Evolutionary conservation across 2,329 filamentous ascomycete genomes (phyloP).

Genomic region (Exophiala phaeomuriformis): DNA sequence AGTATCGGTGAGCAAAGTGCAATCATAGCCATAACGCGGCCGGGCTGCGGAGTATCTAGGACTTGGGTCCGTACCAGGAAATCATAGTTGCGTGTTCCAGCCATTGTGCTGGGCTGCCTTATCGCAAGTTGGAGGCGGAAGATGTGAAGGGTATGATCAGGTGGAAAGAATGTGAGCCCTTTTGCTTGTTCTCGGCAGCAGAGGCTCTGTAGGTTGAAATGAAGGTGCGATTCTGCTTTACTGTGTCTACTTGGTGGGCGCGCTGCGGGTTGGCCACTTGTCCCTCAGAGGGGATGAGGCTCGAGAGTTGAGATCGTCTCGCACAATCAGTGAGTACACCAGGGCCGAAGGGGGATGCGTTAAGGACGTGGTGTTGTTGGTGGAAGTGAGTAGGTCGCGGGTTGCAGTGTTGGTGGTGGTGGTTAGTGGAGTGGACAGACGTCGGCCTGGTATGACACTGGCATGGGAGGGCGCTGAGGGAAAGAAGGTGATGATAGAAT

Average conservation of each 20-base stretch:
- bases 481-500: not conserved
- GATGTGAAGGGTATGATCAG: not conserved
- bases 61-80: slow-evolving; percentile 65
- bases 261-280: slow-evolving; percentile 1
- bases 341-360: not conserved
- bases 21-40: not conserved
- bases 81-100: slow-evolving; percentile 97
- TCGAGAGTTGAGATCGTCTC: not conserved
- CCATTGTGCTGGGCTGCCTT: slow-evolving; percentile 52
- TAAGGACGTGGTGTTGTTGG: not conserved
- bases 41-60: too few species aligned
- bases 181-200: not conserved
- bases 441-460: not conserved
- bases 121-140: not conserved
- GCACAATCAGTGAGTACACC: too few species aligned
- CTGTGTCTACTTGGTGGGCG: not conserved
- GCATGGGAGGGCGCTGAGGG: not conserved
- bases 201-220: not conserved
- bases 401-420: not conserved
- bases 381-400: not conserved
- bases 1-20: not conserved
- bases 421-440: not conserved
- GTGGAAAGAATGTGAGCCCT: not conserved
- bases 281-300: not conserved
- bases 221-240: not conserved